A percentile compares a stretch with the other conserved stretches of the same genome.
Conservation (phyloP, 2,329 filamentous ascomycete genomes). For the Exophiala spinifera region DNA sequence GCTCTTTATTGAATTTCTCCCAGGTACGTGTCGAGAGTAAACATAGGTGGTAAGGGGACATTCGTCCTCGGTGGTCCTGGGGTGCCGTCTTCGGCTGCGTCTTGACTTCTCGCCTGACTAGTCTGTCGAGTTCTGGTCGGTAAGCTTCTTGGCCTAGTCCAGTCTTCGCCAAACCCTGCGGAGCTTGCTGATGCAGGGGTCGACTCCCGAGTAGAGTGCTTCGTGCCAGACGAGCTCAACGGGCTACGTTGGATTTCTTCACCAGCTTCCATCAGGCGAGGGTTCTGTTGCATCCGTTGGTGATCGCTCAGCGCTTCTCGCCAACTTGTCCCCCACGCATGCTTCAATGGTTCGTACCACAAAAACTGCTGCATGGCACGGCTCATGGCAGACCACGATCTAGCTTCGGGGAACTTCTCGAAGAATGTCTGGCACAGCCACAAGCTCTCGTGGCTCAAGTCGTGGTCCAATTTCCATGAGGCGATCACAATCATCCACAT, state of each 20-base stretch:
- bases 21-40: constrained; percentile 18
- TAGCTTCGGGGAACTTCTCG: constrained; percentile 10
- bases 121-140: background rate
- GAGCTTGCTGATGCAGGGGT: constrained; percentile 1
- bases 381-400: constrained; percentile 9
- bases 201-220: background rate
- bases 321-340: constrained; percentile 10
- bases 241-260: background rate
- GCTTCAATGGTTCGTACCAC: constrained; percentile 14
- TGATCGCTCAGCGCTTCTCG: constrained; percentile 2
- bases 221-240: background rate
- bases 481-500: constrained; percentile 18
- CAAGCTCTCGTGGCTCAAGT: background rate
- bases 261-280: background rate
- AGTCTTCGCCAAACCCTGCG: background rate
- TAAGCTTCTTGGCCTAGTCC: background rate
- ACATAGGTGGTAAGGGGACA: constrained; percentile 12
- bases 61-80: background rate
- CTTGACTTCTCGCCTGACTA: background rate
- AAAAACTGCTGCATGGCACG: constrained; percentile 16
- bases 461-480: constrained; percentile 7
- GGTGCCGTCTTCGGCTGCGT: background rate
- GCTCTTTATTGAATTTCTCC: constrained; percentile 4
- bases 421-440: constrained; percentile 7
- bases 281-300: background rate